phyloP scores from a whole-genome alignment of 139 green algal species.

The Pleodorina starrii region DNA sequence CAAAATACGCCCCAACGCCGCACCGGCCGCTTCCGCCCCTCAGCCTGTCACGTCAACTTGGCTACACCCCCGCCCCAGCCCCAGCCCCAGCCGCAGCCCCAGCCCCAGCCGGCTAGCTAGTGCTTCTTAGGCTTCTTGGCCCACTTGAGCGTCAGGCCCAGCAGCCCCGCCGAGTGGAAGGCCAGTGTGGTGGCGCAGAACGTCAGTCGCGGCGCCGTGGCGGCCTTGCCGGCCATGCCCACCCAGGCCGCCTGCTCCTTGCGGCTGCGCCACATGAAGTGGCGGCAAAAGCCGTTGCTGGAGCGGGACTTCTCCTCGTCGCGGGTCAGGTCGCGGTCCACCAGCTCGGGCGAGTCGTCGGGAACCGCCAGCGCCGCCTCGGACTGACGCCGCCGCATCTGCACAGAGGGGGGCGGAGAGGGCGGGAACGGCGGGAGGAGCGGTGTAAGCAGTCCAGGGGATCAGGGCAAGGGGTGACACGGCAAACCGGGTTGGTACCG shows the following conservation, averaged over 20 bases:
- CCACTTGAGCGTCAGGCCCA: constrained; percentile 36
- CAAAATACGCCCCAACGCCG: too few species aligned
- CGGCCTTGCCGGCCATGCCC: constrained; percentile 35
- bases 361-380: background rate
- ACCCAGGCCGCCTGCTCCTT: constrained; percentile 32
- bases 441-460: too few species aligned
- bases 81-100: background rate
- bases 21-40: too few species aligned
- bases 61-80: too few species aligned
- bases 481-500: too few species aligned
- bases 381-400: constrained; percentile 4
- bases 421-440: too few species aligned
- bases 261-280: constrained; percentile 48
- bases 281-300: constrained; percentile 42
- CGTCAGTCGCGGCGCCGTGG: constrained; percentile 3
- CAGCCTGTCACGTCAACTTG: too few species aligned
- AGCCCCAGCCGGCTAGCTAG: background rate
- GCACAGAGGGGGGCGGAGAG: too few species aligned
- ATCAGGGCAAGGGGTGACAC: too few species aligned
- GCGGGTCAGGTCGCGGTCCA: constrained; percentile 46
- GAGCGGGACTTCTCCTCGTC: constrained; percentile 43
- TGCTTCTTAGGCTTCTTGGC: constrained; percentile 49
- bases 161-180: constrained; percentile 31
- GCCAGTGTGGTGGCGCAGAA: constrained; percentile 24
- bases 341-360: constrained; percentile 36